phyloP scores from a whole-genome alignment of 257 asterid species.

The Mitragyna speciosa region DNA sequence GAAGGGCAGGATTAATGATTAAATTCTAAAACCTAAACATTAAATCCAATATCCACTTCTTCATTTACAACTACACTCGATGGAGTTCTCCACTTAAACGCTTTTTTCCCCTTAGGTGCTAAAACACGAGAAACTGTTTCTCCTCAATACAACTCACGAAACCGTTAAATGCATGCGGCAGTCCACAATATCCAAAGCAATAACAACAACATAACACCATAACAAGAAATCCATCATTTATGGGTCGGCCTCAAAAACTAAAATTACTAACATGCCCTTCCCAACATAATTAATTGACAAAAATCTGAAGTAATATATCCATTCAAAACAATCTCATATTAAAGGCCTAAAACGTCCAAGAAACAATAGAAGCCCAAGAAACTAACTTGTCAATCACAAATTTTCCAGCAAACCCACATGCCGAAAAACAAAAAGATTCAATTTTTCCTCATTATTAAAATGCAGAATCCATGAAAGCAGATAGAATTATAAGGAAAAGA shows the following conservation, averaged over 20 bases:
- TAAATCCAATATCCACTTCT: background rate
- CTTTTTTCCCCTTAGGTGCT: background rate
- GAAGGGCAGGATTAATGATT: too few species aligned
- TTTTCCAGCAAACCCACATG: background rate
- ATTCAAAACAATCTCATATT: background rate
- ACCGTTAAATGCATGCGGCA: background rate
- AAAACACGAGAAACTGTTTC: background rate
- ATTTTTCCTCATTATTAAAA: background rate
- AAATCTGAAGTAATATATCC: background rate
- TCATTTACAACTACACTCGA: background rate
- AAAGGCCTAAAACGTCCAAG: background rate
- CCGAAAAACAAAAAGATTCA: conserved; percentile 1
- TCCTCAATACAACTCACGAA: background rate
- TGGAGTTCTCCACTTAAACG: background rate
- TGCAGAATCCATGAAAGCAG: background rate
- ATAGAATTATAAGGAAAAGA: background rate
- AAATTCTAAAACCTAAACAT: background rate
- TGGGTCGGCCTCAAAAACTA: background rate
- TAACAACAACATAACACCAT: background rate
- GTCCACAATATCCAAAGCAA: too few species aligned
- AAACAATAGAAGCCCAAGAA: background rate
- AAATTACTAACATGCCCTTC: background rate
- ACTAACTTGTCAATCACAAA: background rate
- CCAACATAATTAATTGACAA: background rate
- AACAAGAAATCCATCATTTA: background rate